Evolutionary conservation across 2,329 filamentous ascomycete species (phyloP), one percentile per base, ranked within the genome.

Genomic region (Penicillium sp.): DNA sequence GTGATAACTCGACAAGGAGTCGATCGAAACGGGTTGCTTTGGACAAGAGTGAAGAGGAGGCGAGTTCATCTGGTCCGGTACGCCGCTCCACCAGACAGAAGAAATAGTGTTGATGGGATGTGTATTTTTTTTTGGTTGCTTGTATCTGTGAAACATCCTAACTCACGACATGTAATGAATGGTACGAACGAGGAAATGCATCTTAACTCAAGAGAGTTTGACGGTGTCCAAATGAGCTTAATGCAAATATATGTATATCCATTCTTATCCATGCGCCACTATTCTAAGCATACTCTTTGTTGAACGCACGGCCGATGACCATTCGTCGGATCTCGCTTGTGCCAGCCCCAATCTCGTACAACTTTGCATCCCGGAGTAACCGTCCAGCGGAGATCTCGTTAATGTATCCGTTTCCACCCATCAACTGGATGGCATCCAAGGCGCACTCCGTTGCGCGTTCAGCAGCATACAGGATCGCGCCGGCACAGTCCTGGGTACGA

Each of bases 321-420:
- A 97, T 95, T 61, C 92, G 82, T 62, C 94, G 82, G 49, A 99
- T 88, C 77, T 99, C 94, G 57, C 91, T 96, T 3, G 94, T 97
- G 6, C 94, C 94, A 5, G 94, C 94, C 1, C 94, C 94, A 71
- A 99, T 97, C 77, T 97, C 94, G 73, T 99, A 99, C 57, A 99
- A 74, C 71, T 89, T 89, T 4, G 86, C 85, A 75, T 89, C 86
- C 68, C 94, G 78, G 65, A 97, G 75, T 62, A 97, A 82, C 61
- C 93, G 81, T 22, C 92, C 95, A 0, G 91, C 92, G 0, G 91
- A 88, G 78, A 97, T 91, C 77, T 99, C 94, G 73, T 97, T 96
- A 64, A 96, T 85, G 70, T 97, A 97, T 3, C 93, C 93, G 85
- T 93, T 97, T 0, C 93, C 94, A 18, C 94, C 94, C 69, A 99